These are phyloP conservation scores for Naganishia vaughanmartiniae DNA, from an alignment of 768 basidiomycete genomes.

Conservation along the genomic window DNA sequence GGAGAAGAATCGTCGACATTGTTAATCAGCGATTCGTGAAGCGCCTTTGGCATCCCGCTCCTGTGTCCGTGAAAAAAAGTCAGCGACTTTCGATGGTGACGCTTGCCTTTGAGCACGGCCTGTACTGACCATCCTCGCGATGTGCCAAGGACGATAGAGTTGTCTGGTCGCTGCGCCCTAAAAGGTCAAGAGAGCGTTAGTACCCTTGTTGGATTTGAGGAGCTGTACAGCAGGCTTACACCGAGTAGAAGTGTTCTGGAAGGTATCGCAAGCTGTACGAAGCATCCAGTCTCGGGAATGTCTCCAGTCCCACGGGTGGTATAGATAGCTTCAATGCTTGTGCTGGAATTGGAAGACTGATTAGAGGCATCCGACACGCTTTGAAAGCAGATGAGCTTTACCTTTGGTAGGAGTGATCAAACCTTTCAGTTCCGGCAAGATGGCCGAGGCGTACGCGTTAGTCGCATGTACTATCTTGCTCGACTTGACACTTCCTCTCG, in stretches of 20 bases:
- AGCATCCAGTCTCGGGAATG: slow-evolving; percentile 34
- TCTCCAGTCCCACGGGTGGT: slow-evolving; percentile 36
- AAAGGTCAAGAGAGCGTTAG: slow-evolving; percentile 6
- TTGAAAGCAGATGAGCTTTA: background rate
- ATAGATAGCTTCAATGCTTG: slow-evolving; percentile 39
- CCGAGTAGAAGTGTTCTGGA: slow-evolving; percentile 41
- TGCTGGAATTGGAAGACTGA: slow-evolving; percentile 17
- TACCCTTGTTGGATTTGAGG: background rate
- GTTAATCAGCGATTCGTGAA: slow-evolving; percentile 30
- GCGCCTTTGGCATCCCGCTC: slow-evolving; percentile 34
- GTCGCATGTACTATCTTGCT: slow-evolving; percentile 77
- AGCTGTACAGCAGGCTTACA: background rate
- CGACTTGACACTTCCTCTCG: slow-evolving; percentile 65
- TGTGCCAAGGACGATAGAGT: slow-evolving; percentile 38
- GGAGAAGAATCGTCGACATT: slow-evolving; percentile 38
- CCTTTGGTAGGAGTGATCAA: slow-evolving; percentile 39
- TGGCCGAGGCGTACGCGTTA: slow-evolving; percentile 74
- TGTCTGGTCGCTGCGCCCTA: slow-evolving; percentile 37
- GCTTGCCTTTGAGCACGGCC: background rate
- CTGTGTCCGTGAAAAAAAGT: background rate
- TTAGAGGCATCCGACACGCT: background rate
- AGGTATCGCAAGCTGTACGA: slow-evolving; percentile 38
- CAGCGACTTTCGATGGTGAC: too few species aligned
- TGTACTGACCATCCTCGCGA: slow-evolving; percentile 37
- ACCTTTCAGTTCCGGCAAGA: slow-evolving; percentile 64